phyloP scores from a whole-genome alignment of 2,329 filamentous ascomycete species.

The Colletotrichum caudatum region DNA sequence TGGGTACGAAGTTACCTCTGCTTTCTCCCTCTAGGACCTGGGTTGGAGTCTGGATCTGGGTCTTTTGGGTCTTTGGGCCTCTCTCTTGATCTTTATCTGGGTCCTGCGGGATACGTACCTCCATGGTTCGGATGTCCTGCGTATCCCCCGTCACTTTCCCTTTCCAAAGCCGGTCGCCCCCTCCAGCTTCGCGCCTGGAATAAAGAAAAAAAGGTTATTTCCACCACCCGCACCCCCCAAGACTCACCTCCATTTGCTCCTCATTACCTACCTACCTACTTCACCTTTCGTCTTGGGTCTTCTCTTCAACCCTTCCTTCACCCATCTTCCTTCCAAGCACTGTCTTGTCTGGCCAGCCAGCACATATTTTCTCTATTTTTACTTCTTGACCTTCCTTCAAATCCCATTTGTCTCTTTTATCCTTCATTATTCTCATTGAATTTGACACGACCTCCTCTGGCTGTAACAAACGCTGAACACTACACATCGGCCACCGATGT shows the following conservation, averaged over 20 bases:
- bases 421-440: conserved; percentile 20
- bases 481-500: conserved; percentile 29
- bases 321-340: conserved; percentile 24
- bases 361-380: conserved; percentile 44
- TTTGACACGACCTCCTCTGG: conserved; percentile 5
- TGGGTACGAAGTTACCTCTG: conserved; percentile 21
- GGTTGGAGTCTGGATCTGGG: conserved; percentile 20
- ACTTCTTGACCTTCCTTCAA: conserved; percentile 43
- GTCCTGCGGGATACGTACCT: conserved; percentile 10
- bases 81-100: conserved; percentile 11
- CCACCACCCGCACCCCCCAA: conserved; percentile 45
- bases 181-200: conserved; percentile 53
- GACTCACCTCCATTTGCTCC: conserved; percentile 19
- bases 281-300: conserved; percentile 25
- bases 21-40: conserved; percentile 11
- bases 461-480: conserved; percentile 10
- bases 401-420: conserved; percentile 30
- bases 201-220: conserved; percentile 54
- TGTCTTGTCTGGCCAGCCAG: conserved; percentile 40
- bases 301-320: conserved; percentile 18
- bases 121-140: not conserved
- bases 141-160: conserved; percentile 42
- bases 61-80: conserved; percentile 19
- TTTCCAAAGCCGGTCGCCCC: conserved; percentile 52
- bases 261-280: conserved; percentile 31